Conservation (phyloP, 2,329 filamentous ascomycete species). For the Sarocladiaceae sp. region DNA sequence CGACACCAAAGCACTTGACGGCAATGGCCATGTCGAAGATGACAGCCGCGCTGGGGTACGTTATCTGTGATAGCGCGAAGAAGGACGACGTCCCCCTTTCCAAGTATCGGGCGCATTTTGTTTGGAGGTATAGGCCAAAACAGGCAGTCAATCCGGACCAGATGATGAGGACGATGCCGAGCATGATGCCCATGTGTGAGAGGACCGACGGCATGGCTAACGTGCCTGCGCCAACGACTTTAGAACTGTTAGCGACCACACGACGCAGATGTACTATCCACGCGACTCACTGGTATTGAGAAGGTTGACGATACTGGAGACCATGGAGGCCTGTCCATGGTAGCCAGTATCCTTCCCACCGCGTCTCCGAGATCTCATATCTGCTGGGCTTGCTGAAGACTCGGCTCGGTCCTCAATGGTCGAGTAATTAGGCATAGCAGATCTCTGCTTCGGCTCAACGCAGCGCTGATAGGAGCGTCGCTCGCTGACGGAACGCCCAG, state of each 20-base stretch:
- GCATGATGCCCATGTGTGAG: constrained; percentile 87
- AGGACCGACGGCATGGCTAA: constrained; percentile 93
- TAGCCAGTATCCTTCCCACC: constrained; percentile 64
- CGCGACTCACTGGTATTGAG: constrained; percentile 77
- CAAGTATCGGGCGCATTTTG: constrained; percentile 85
- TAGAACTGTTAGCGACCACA: constrained; percentile 14
- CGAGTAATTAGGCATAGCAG: constrained; percentile 9
- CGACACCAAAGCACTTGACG: constrained; percentile 96
- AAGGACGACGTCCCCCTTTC: constrained; percentile 86
- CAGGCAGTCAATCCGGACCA: constrained; percentile 88
- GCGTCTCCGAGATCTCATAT: constrained; percentile 47
- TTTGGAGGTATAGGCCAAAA: constrained; percentile 92
- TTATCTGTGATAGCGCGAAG: constrained; percentile 94
- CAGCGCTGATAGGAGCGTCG: not conserved
- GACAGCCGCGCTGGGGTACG: constrained; percentile 92
- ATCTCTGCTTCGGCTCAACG: not conserved
- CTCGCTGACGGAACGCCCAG: not conserved
- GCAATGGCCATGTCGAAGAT: constrained; percentile 94
- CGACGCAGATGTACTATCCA: not conserved
- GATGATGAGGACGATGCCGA: constrained; percentile 76
- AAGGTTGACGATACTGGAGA: constrained; percentile 89
- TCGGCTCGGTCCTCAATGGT: constrained; percentile 7
- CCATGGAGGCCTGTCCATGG: constrained; percentile 69
- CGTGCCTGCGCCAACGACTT: constrained; percentile 88
- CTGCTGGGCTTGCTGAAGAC: constrained; percentile 3